These are phyloP conservation scores for Arachnomyces sp. DNA, from an alignment of 2,329 filamentous ascomycete genomes.

Conservation along the genomic window DNA sequence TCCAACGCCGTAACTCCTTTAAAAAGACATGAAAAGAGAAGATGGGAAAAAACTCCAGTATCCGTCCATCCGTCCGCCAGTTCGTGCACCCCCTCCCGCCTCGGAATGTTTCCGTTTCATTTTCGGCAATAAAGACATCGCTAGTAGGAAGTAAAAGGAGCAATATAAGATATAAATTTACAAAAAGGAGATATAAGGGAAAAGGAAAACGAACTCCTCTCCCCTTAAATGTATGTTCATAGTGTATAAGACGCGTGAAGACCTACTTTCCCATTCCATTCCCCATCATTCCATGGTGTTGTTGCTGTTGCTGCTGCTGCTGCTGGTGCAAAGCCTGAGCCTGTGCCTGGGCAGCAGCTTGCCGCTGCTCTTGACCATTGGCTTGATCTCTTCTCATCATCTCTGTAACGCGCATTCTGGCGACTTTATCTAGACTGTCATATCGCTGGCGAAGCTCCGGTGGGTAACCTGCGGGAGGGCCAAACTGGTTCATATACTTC, in stretches of 20 bases:
- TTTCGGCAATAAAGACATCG: slow-evolving; percentile 13
- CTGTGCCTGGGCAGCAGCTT: slow-evolving; percentile 7
- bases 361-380: slow-evolving; percentile 15
- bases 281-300: slow-evolving; percentile 32
- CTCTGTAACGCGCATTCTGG: slow-evolving; percentile 30
- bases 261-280: slow-evolving; percentile 30
- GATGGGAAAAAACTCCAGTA: slow-evolving; percentile 18
- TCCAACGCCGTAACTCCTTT: slow-evolving; percentile 10
- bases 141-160: slow-evolving; percentile 10
- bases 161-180: slow-evolving; percentile 16
- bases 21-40: slow-evolving; percentile 13
- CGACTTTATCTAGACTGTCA: slow-evolving; percentile 28
- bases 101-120: slow-evolving; percentile 15
- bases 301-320: slow-evolving; percentile 7
- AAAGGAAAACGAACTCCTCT: slow-evolving; percentile 10
- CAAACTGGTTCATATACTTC: slow-evolving; percentile 30
- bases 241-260: slow-evolving; percentile 6
- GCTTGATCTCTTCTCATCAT: slow-evolving; percentile 32
- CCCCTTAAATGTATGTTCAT: slow-evolving; percentile 3
- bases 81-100: slow-evolving; percentile 8
- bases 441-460: slow-evolving; percentile 32
- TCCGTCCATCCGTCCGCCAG: no score
- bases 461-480: slow-evolving; percentile 31
- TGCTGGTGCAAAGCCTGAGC: slow-evolving; percentile 10
- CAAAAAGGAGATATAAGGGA: slow-evolving; percentile 9